Conservation (phyloP, 257 asterid species). For the Rubia yunnanensis region DNA sequence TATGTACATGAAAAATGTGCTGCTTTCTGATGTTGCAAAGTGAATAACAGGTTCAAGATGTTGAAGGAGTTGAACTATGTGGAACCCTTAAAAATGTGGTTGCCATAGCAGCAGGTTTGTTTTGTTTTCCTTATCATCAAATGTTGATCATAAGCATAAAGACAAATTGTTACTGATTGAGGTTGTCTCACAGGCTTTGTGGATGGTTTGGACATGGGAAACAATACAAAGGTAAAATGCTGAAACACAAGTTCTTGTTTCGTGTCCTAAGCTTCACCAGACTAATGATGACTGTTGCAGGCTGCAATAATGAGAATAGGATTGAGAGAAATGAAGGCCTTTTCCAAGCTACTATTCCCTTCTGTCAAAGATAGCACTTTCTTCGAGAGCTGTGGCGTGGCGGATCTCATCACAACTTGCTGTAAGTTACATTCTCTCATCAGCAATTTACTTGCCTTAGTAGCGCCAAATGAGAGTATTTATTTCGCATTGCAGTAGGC, state of each 20-base stretch:
- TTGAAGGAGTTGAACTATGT: slow-evolving; percentile 91
- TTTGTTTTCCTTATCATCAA: slow-evolving; percentile 1
- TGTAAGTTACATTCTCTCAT: slow-evolving; percentile 40
- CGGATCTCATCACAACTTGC: slow-evolving; percentile 90
- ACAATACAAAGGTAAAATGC: slow-evolving; percentile 65
- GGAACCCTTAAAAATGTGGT: slow-evolving; percentile 84
- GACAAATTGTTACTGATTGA: slow-evolving; percentile 6
- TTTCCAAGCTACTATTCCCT: slow-evolving; percentile 73
- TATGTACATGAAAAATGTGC: background rate
- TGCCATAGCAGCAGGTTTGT: slow-evolving; percentile 80
- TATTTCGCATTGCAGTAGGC: slow-evolving; percentile 48
- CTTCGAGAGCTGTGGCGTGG: slow-evolving; percentile 96
- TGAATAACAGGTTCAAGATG: slow-evolving; percentile 69
- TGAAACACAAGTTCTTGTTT: background rate
- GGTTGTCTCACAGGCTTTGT: slow-evolving; percentile 87
- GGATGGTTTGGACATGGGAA: slow-evolving; percentile 94
- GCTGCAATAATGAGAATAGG: slow-evolving; percentile 98
- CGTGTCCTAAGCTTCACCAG: background rate
- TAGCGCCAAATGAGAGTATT: background rate
- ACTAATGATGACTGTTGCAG: slow-evolving; percentile 24
- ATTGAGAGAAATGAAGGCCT: slow-evolving; percentile 85
- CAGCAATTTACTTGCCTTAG: background rate
- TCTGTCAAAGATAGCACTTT: slow-evolving; percentile 84
- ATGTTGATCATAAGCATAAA: slow-evolving; percentile 5
- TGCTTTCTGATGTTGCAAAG: background rate